Evolutionary conservation across 192 early-diverging fungal species (phyloP).

Genomic region (Backusella parvicylindrica): DNA sequence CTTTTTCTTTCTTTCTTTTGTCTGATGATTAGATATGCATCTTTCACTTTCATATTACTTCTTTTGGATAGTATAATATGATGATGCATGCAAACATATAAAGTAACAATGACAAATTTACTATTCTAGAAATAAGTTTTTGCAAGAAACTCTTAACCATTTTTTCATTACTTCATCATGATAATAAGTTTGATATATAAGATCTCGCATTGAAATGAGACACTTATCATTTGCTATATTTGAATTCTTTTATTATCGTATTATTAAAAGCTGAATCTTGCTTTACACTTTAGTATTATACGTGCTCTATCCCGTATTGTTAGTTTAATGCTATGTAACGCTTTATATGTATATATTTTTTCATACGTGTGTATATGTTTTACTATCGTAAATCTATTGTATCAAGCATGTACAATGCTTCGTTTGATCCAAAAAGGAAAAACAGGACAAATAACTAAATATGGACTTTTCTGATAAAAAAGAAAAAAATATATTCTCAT

Average conservation of each 20-base stretch:
- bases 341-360: too few relatives aligned
- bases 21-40: neutral
- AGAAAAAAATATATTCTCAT: neutral
- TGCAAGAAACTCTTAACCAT: neutral
- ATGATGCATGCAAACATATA: neutral
- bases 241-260: too few relatives aligned
- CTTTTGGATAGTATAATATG: neutral
- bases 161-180: neutral
- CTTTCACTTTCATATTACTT: neutral
- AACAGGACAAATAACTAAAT: neutral
- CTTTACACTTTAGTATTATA: too few relatives aligned
- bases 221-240: too few relatives aligned
- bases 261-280: too few relatives aligned
- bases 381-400: too few relatives aligned
- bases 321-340: too few relatives aligned
- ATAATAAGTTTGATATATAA: neutral
- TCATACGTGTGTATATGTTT: too few relatives aligned
- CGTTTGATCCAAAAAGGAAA: neutral
- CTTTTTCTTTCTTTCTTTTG: neutral
- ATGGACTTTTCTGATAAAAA: neutral
- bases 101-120: neutral
- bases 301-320: too few relatives aligned
- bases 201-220: too few relatives aligned
- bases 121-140: neutral
- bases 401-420: neutral